Percentiles rank a stretch among this genome's conserved stretches.
These are phyloP conservation scores for Picea sitchensis DNA, from an alignment of 75 land plant genomes.

Conservation along the genomic window DNA sequence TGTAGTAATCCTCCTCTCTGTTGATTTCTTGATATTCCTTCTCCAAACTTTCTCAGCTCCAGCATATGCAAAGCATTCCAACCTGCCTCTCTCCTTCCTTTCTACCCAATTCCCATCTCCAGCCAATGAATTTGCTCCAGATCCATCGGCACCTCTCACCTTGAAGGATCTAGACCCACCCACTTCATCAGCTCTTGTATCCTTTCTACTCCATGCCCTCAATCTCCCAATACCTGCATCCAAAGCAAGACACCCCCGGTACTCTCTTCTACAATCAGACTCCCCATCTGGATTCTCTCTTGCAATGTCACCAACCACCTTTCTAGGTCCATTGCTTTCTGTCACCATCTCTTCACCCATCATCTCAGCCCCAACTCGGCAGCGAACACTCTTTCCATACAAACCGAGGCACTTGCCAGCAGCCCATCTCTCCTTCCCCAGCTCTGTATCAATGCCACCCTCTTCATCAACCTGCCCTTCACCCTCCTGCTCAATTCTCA, in stretches of 20 bases:
- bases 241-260: constrained; percentile 8
- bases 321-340: constrained; percentile 18
- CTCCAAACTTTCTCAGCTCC: constrained; percentile 37
- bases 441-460: constrained; percentile 21
- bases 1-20: neutral
- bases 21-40: constrained; percentile 32
- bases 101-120: constrained; percentile 2
- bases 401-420: constrained; percentile 34
- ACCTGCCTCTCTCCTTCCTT: constrained; percentile 22
- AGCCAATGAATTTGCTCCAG: neutral
- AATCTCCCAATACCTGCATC: constrained; percentile 6
- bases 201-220: constrained; percentile 28
- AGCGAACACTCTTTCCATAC: constrained; percentile 49
- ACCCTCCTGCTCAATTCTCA: constrained; percentile 9
- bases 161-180: neutral
- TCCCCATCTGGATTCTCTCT: neutral
- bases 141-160: neutral
- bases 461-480: constrained; percentile 8
- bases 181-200: constrained; percentile 12
- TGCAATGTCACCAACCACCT: constrained; percentile 15
- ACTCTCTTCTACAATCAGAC: constrained; percentile 1
- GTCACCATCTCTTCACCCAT: constrained; percentile 31
- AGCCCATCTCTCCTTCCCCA: constrained; percentile 15
- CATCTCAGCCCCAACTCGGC: constrained; percentile 52
- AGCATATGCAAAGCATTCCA: constrained; percentile 59